Evolutionary conservation across 2,329 filamentous ascomycete genomes (phyloP).

Genomic region (Incumbomyces lentus): DNA sequence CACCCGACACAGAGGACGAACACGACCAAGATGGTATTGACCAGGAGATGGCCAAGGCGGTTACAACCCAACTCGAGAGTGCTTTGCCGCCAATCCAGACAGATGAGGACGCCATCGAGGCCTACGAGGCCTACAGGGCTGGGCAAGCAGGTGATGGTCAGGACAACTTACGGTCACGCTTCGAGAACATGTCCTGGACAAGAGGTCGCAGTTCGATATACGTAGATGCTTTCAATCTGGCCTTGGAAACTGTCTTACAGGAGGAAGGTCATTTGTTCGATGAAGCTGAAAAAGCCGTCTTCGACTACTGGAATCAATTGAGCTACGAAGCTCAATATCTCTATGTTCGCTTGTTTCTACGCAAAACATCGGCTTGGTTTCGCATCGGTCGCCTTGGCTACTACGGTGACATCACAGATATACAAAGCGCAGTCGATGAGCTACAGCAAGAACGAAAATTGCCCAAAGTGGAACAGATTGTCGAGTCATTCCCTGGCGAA

Average conservation of each 20-base stretch:
- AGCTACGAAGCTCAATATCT: slow-evolving; percentile 83
- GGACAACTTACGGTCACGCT: slow-evolving; percentile 37
- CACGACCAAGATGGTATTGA: slow-evolving; percentile 32
- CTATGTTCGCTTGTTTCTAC: slow-evolving; percentile 81
- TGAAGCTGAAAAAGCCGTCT: slow-evolving; percentile 64
- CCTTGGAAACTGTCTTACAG: slow-evolving; percentile 76
- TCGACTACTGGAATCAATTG: slow-evolving; percentile 62
- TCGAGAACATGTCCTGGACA: slow-evolving; percentile 55
- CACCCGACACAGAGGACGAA: slow-evolving; percentile 9
- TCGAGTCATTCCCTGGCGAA: slow-evolving; percentile 37
- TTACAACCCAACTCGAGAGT: slow-evolving; percentile 58
- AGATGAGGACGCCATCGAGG: slow-evolving; percentile 62
- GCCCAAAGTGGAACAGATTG: slow-evolving; percentile 32
- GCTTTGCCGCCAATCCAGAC: slow-evolving; percentile 58
- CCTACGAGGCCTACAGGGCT: slow-evolving; percentile 62
- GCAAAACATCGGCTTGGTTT: slow-evolving; percentile 89
- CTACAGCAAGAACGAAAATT: slow-evolving; percentile 52
- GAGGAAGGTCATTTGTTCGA: slow-evolving; percentile 86
- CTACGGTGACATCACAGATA: slow-evolving; percentile 69
- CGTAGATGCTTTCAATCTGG: slow-evolving; percentile 91
- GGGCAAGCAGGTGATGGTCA: slow-evolving; percentile 36
- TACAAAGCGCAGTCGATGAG: slow-evolving; percentile 52
- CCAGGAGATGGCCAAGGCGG: slow-evolving; percentile 26
- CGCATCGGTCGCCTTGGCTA: slow-evolving; percentile 68
- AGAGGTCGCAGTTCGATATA: slow-evolving; percentile 82